Evolutionary conservation across 768 basidiomycete genomes (phyloP), one percentile per base, ranked within the genome.

Genomic region (Boletellus ananas): DNA sequence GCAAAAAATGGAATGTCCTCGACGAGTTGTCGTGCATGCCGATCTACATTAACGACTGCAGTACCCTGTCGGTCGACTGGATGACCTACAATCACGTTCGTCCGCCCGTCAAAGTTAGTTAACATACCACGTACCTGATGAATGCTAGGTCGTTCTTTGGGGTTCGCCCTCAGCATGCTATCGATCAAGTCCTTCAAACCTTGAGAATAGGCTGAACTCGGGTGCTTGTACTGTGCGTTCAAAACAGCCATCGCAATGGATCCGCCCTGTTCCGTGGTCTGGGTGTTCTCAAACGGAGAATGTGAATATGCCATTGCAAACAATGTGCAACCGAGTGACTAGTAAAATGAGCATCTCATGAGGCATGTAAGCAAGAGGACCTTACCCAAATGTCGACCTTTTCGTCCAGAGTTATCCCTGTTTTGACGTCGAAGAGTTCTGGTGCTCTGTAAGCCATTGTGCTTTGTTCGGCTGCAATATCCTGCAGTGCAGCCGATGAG

Each of bases 381-480:
- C 82, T 49, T 71, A 92, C 93, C 94, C 94, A 96, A 29, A 96
- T 93, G 64, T 96, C 94, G 11, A 96, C 94, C 63, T 93, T 94
- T 72, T 97, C 95, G 58, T 96, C 91, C 8, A 98, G 70, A 1
- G 75, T 81, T 35, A 79, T 73, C 20, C 90, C 91, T 5, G 94
- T 97, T 66, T 95, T 95, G 49, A 96, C 94, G 59, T 99, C 96
- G 64, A 97, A 99, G 18, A 99, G 75, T 63, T 99, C 96, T 0
- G 96, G 96, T 2, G 96, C 94, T 17, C 96, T 85, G 61, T 95
- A 99, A 0, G 96, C 90, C 96, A 99, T 98, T 12, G 94, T 93
- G 57, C 93, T 95, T 68, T 95, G 94, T 68, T 99, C 96, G 16
- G 92, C 93, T 3, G 96, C 96, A 55, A 95, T 83, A 66, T 99